These are phyloP conservation scores for Capsella rubella DNA, from an alignment of 441 rosid species.

Conservation along the genomic window DNA sequence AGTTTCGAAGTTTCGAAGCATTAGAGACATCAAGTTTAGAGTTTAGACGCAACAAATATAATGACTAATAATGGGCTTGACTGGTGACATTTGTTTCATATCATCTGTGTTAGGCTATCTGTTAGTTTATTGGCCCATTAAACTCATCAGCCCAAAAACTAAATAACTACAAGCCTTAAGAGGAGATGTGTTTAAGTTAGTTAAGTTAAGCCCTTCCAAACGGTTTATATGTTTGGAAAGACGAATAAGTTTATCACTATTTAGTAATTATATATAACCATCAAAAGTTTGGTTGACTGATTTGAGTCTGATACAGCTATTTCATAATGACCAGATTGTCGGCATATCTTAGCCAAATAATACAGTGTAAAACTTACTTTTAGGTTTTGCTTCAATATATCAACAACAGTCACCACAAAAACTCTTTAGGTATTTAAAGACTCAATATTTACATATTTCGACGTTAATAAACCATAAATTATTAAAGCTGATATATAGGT, in stretches of 20 bases:
- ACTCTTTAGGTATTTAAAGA: not conserved
- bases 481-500: not conserved
- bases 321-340: not conserved
- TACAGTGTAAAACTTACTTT: too few species aligned
- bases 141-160: not conserved
- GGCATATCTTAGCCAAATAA: not conserved
- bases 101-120: constrained; percentile 7
- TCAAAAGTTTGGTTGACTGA: not conserved
- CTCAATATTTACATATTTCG: not conserved
- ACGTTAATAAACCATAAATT: too few species aligned
- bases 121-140: not conserved
- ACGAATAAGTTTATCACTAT: too few species aligned
- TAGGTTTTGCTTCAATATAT: too few species aligned
- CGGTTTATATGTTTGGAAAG: too few species aligned
- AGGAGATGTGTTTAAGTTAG: not conserved
- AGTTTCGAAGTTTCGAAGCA: too few species aligned
- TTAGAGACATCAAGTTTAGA: not conserved
- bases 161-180: not conserved
- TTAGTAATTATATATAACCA: not conserved
- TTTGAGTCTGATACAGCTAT: not conserved
- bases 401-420: not conserved
- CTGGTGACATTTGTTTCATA: not conserved
- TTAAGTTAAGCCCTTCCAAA: not conserved
- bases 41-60: not conserved
- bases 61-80: not conserved